A percentile compares a stretch with the other conserved stretches of the same genome.
These are phyloP conservation scores for Lasiosphaeria hispida DNA, from an alignment of 495 filamentous ascomycete genomes.

Conservation along the genomic window DNA sequence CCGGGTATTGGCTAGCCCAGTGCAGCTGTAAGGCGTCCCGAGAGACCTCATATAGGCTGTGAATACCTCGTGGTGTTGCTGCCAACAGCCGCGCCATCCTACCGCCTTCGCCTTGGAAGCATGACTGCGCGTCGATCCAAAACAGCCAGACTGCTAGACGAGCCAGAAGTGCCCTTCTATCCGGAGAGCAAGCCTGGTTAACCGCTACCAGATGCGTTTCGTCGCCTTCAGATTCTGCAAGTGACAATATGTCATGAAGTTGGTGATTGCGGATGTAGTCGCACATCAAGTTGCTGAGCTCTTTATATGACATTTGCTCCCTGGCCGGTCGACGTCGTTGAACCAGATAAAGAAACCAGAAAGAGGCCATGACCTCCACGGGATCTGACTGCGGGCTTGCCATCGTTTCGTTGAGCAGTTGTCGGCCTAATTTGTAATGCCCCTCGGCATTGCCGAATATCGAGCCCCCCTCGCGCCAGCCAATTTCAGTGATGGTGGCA, in stretches of 20 bases:
- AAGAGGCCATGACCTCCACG: slow-evolving; percentile 18
- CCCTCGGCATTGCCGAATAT: slow-evolving; percentile 11
- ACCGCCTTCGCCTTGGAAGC: slow-evolving; percentile 27
- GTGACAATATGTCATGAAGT: slow-evolving; percentile 11
- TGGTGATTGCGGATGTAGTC: slow-evolving; percentile 8
- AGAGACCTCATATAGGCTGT: slow-evolving; percentile 23
- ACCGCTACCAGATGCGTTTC: not conserved
- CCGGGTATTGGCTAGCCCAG: slow-evolving; percentile 47
- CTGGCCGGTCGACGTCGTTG: slow-evolving; percentile 8
- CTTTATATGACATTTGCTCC: not conserved
- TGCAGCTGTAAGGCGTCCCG: slow-evolving; percentile 17
- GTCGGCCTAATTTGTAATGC: slow-evolving; percentile 14
- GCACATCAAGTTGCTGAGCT: slow-evolving; percentile 18
- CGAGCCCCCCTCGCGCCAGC: slow-evolving; percentile 3
- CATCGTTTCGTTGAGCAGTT: not conserved
- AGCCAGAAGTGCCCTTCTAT: slow-evolving; percentile 18
- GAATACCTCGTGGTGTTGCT: slow-evolving; percentile 9
- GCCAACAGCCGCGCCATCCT: slow-evolving; percentile 22
- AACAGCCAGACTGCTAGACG: slow-evolving; percentile 30
- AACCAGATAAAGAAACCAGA: slow-evolving; percentile 25
- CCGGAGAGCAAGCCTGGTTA: not conserved
- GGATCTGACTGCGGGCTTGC: slow-evolving; percentile 3
- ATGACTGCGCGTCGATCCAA: slow-evolving; percentile 27
- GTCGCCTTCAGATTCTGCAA: not conserved
- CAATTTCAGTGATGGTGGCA: slow-evolving; percentile 15